Evolutionary conservation across 2,329 filamentous ascomycete genomes (phyloP), one percentile per base, ranked within the genome.

Genomic region (Aspergillus udagawae): DNA sequence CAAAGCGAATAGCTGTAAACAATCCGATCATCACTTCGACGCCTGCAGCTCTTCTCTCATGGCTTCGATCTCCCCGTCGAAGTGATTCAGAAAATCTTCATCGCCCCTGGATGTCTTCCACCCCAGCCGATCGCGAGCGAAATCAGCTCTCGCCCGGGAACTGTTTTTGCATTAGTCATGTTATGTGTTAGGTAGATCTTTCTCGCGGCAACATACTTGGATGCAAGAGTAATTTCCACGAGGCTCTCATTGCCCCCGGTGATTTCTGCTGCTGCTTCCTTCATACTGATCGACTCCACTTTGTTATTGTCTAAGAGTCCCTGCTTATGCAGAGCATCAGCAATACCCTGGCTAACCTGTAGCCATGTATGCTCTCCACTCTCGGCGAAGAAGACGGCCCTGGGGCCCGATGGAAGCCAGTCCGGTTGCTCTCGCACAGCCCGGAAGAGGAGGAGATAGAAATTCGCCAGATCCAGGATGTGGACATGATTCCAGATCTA

Each of bases 401-500:
- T 29, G 3, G 28, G 20, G 2, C 49, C 49, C 1, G 9, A 29
- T 5, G 51, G 51, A 38, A 38, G 32, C 32, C 32, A 38, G 14
- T 38, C 6, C 2, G 32, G 32, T 17, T 38, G 32, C 14, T 38
- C 32, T 17, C 32, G 5, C 77, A 76, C 0, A 73, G 78, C 75
- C 8, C 56, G 41, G 0, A 80, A 58, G 0, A 80, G 45, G 0
- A 77, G 54, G 47, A 73, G 70, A 61, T 78, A 82, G 1, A 82
- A 60, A 0, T 67, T 63, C 0, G 72, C 73, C 6, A 81, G 67
- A 59, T 82, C 79, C 3, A 65, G 64, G 3, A 82, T 69, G 49
- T 82, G 79, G 3, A 82, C 75, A 56, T 79, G 70, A 45, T 78
- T 76, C 71, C 75, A 79, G 14, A 38, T 38, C 32, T 38, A 38